Percentiles rank a stretch among this genome's conserved stretches.
Conservation (phyloP, 2,329 filamentous ascomycete species). For the Colletotrichum camelliae region DNA sequence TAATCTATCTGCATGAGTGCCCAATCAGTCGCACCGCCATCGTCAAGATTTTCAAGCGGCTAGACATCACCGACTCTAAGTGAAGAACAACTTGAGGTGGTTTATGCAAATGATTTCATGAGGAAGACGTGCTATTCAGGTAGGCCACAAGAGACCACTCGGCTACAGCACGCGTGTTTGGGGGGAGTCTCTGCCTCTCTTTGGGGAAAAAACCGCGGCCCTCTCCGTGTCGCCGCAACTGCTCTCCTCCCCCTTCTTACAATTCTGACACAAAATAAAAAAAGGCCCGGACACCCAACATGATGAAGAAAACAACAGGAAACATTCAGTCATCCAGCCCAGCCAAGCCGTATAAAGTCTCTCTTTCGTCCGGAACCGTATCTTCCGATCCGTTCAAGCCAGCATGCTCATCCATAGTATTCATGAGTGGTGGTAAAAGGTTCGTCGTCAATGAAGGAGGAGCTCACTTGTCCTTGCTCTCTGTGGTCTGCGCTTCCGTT, state of each 20-base stretch:
- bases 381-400: constrained; percentile 13
- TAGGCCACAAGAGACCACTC: not conserved
- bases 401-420: constrained; percentile 6
- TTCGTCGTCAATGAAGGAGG: not conserved
- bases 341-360: constrained; percentile 20
- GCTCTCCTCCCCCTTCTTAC: not conserved
- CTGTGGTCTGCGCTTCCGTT: constrained; percentile 8
- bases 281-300: constrained; percentile 19
- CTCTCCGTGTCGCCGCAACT: not conserved
- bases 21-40: not conserved
- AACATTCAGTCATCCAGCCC: constrained; percentile 24
- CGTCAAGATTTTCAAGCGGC: not conserved
- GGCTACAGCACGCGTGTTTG: not conserved
- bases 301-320: constrained; percentile 25
- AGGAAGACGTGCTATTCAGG: constrained; percentile 6
- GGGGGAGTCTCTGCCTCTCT: not conserved
- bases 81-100: not conserved
- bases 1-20: not conserved
- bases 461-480: constrained; percentile 19
- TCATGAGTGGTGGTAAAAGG: constrained; percentile 1
- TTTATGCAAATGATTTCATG: constrained; percentile 16
- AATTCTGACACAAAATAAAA: not conserved
- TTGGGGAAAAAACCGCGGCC: not conserved
- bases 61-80: not conserved
- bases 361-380: constrained; percentile 11